These are phyloP conservation scores for Acer yangbiense DNA, from an alignment of 345 rosid genomes.

Conservation along the genomic window DNA sequence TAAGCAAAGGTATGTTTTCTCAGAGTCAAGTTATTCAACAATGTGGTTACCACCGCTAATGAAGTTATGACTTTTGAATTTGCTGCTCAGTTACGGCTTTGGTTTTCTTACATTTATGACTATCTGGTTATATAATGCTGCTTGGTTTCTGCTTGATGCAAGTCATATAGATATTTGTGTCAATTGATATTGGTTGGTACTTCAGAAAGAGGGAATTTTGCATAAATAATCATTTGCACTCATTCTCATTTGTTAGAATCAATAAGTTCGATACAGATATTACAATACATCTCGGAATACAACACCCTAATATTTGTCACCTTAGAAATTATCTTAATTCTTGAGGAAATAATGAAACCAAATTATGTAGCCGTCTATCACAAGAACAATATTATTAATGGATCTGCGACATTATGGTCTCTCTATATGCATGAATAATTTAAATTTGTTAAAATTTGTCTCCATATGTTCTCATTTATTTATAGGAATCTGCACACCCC, in stretches of 20 bases:
- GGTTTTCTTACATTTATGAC: not conserved
- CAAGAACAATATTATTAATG: not conserved
- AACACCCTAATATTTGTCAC: not conserved
- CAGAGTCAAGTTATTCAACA: slow-evolving; percentile 2
- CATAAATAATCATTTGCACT: not conserved
- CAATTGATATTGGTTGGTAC: not conserved
- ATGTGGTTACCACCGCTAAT: not conserved
- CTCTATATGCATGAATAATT: not conserved
- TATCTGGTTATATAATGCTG: slow-evolving; percentile 6
- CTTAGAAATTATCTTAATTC: not conserved
- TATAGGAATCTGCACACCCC: not conserved
- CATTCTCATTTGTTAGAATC: not conserved
- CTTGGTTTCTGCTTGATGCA: not conserved
- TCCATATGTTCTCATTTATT: not conserved
- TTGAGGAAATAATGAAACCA: not conserved
- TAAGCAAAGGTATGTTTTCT: slow-evolving; percentile 67
- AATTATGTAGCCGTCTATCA: not conserved
- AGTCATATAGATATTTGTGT: not conserved
- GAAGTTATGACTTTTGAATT: slow-evolving; percentile 12
- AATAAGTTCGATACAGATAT: not conserved
- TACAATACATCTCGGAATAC: not conserved
- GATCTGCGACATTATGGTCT: not conserved
- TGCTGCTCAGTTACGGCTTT: not conserved
- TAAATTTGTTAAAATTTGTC: not conserved
- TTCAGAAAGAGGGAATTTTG: not conserved